Conservation (phyloP, 805 yeast genomes). For the Myxozyma vanderwaltii region DNA sequence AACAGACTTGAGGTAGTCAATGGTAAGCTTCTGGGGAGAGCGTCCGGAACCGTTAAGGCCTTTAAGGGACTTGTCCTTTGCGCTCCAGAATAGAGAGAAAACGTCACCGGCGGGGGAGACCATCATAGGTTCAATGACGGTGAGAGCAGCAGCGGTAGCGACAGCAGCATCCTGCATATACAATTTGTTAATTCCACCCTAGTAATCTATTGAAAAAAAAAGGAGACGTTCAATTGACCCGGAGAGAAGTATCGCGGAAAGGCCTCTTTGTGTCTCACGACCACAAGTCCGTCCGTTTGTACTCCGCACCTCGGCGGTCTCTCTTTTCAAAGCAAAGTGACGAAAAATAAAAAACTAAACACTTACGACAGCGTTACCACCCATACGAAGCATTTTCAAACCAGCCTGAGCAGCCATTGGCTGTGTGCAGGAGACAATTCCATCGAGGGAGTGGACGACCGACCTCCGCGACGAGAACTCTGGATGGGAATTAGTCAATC, state of each 20-base stretch:
- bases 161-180: slow-evolving; percentile 44
- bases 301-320: too few relatives aligned
- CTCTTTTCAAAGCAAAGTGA: too few relatives aligned
- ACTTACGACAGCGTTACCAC: slow-evolving; percentile 59
- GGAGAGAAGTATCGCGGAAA: neutral
- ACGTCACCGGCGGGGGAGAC: slow-evolving; percentile 48
- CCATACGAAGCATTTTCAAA: slow-evolving; percentile 60
- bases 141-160: slow-evolving; percentile 47
- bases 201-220: neutral
- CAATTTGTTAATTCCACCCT: neutral
- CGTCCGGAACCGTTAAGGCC: slow-evolving; percentile 81
- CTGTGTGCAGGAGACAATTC: slow-evolving; percentile 74
- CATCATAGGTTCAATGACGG: slow-evolving; percentile 46
- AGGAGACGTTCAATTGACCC: neutral
- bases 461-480: slow-evolving; percentile 64
- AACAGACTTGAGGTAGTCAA: slow-evolving; percentile 52
- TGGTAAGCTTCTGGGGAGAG: slow-evolving; percentile 54
- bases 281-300: neutral
- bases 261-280: neutral
- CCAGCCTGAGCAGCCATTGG: slow-evolving; percentile 79
- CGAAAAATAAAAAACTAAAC: neutral
- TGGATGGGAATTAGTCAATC: slow-evolving; percentile 7
- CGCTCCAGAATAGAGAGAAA: slow-evolving; percentile 63
- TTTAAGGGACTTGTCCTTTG: slow-evolving; percentile 52
- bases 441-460: slow-evolving; percentile 70